Conservation (phyloP, 768 basidiomycete species). For the Pilatotrama ljubarskyi region DNA sequence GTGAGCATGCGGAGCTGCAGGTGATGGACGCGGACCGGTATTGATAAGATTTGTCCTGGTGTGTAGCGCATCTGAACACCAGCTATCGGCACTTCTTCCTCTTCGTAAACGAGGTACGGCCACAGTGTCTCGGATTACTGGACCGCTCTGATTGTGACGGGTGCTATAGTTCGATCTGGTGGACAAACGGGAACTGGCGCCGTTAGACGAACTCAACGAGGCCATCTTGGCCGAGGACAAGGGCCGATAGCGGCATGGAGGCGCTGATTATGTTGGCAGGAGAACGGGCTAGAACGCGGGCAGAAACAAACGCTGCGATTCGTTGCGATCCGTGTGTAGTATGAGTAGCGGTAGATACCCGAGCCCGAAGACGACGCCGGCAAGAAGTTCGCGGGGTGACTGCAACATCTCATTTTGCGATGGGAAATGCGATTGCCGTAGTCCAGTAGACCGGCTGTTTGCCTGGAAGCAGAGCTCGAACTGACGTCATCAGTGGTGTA, state of each 20-base stretch:
- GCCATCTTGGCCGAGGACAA: constrained; percentile 73
- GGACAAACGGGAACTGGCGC: constrained; percentile 96
- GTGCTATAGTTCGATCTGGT: constrained; percentile 82
- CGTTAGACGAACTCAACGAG: constrained; percentile 92
- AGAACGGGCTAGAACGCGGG: background rate
- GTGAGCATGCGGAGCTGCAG: constrained; percentile 42
- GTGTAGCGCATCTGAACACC: constrained; percentile 92
- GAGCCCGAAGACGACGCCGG: too few relatives aligned
- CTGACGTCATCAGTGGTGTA: too few relatives aligned
- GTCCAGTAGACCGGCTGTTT: too few relatives aligned
- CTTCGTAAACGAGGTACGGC: constrained; percentile 87
- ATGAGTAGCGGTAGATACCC: too few relatives aligned
- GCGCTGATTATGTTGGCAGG: background rate
- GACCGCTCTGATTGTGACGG: constrained; percentile 13
- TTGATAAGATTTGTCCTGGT: background rate
- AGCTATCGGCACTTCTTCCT: constrained; percentile 98
- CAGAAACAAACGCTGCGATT: background rate
- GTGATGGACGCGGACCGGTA: background rate
- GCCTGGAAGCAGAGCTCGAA: too few relatives aligned
- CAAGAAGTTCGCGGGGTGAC: too few relatives aligned
- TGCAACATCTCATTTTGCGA: too few relatives aligned
- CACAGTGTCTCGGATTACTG: background rate
- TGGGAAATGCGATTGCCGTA: too few relatives aligned
- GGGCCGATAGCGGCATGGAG: constrained; percentile 22
- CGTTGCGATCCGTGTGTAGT: background rate